Evolutionary conservation across 768 basidiomycete species (phyloP).

Genomic region (Boletellus sp.): DNA sequence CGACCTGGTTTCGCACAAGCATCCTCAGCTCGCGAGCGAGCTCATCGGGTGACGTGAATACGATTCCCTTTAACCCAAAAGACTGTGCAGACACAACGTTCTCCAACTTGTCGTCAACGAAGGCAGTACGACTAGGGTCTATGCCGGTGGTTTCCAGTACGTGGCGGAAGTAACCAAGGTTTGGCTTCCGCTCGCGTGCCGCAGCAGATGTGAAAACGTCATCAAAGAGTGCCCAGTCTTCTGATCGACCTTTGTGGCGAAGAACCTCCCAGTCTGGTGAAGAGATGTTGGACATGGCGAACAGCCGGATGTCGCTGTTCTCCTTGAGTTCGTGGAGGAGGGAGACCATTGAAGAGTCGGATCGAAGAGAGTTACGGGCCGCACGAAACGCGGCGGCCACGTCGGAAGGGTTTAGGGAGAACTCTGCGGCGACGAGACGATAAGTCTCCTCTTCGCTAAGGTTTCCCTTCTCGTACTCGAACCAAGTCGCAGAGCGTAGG

Average conservation of each 20-base stretch:
- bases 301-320: conserved; percentile 4
- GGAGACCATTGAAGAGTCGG: conserved; percentile 8
- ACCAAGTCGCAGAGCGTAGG: conserved; percentile 16
- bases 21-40: conserved; percentile 11
- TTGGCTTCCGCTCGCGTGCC: conserved; percentile 18
- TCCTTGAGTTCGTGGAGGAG: conserved; percentile 15
- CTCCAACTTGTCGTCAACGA: conserved; percentile 23
- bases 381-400: conserved; percentile 6
- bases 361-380: conserved; percentile 5
- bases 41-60: conserved; percentile 15
- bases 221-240: conserved; percentile 21
- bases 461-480: conserved; percentile 22
- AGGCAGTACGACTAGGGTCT: conserved; percentile 18
- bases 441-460: conserved; percentile 9
- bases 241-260: conserved; percentile 2
- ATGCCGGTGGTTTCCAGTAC: conserved; percentile 16
- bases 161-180: conserved; percentile 19
- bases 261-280: conserved; percentile 20
- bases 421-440: conserved; percentile 5
- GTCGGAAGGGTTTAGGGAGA: conserved; percentile 14
- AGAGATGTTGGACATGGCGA: conserved; percentile 24
- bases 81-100: conserved; percentile 19
- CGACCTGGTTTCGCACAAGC: conserved; percentile 13
- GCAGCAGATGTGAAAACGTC: conserved; percentile 19
- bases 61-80: conserved; percentile 18